Evolutionary conservation across 305 asterid genomes (phyloP).

Genomic region (Fraxinus velutina): DNA sequence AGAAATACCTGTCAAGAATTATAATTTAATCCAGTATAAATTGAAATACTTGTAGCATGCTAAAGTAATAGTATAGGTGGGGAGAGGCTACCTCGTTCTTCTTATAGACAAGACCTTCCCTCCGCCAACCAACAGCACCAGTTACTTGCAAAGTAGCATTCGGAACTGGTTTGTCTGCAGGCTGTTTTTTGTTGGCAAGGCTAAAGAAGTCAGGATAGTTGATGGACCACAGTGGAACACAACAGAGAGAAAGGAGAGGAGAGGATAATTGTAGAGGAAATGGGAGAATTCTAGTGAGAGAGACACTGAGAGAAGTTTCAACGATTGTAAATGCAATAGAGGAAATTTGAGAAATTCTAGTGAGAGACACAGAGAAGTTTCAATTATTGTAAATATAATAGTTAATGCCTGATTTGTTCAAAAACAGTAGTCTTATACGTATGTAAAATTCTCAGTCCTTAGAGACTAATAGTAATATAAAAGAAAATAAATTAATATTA

Average conservation of each 20-base stretch:
- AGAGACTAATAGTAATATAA: neutral
- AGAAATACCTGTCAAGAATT: conserved; percentile 68
- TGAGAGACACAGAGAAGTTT: neutral
- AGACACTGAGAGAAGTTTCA: neutral
- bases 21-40: conserved; percentile 15
- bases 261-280: neutral
- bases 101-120: conserved; percentile 95
- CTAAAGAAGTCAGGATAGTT: conserved; percentile 22
- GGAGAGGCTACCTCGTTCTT: conserved; percentile 76
- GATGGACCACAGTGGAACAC: neutral
- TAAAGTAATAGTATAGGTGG: neutral
- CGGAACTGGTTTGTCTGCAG: conserved; percentile 88
- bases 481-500: neutral
- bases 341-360: neutral
- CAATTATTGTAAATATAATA: neutral
- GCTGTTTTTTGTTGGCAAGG: conserved; percentile 38
- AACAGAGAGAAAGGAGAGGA: neutral
- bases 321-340: neutral
- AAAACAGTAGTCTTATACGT: neutral
- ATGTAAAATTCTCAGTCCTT: neutral
- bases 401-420: neutral
- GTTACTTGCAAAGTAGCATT: conserved; percentile 99
- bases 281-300: neutral
- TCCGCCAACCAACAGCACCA: conserved; percentile 99
- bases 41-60: conserved; percentile 6